Evolutionary conservation across 2,329 filamentous ascomycete genomes (phyloP).

Genomic region (Aspergillus sclerotialis): DNA sequence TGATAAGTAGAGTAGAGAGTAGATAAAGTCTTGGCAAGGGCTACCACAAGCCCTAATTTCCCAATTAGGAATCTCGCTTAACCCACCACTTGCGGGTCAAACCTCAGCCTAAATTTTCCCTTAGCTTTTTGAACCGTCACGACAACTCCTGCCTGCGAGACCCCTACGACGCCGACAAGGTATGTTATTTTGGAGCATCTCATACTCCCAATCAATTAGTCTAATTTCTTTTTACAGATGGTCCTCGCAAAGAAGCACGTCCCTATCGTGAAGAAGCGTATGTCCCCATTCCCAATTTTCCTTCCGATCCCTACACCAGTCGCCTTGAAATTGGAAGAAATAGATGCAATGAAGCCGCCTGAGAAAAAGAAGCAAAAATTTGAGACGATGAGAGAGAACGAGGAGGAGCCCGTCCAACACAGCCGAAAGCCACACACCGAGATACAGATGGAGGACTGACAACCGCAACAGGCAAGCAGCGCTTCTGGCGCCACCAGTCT

Average conservation of each 20-base stretch:
- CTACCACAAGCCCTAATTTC: conserved; percentile 16
- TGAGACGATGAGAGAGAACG: conserved; percentile 7
- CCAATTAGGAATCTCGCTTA: conserved; percentile 22
- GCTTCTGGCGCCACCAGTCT: conserved; percentile 95
- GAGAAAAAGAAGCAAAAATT: conserved; percentile 2
- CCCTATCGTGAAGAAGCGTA: conserved; percentile 99
- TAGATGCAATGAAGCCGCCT: background rate
- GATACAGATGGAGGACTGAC: conserved; percentile 32
- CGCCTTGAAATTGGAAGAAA: background rate
- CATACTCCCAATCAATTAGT: background rate
- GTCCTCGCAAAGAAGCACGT: conserved; percentile 99
- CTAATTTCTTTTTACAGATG: conserved; percentile 53
- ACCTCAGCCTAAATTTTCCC: conserved; percentile 34
- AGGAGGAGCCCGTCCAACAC: conserved; percentile 2
- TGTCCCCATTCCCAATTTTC: conserved; percentile 39
- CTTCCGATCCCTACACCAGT: background rate
- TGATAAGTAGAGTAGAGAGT: conserved; percentile 2
- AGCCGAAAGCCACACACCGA: conserved; percentile 41
- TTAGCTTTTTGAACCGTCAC: conserved; percentile 32
- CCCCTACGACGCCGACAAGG: conserved; percentile 39
- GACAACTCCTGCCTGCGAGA: conserved; percentile 38
- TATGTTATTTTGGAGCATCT: conserved; percentile 17
- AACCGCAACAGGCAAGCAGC: conserved; percentile 66
- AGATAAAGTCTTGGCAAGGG: conserved; percentile 13
- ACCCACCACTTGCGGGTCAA: conserved; percentile 28